Base-by-base conservation (phyloP, 2,329 filamentous ascomycete genomes). In the Cladophialophora carrionii region DNA sequence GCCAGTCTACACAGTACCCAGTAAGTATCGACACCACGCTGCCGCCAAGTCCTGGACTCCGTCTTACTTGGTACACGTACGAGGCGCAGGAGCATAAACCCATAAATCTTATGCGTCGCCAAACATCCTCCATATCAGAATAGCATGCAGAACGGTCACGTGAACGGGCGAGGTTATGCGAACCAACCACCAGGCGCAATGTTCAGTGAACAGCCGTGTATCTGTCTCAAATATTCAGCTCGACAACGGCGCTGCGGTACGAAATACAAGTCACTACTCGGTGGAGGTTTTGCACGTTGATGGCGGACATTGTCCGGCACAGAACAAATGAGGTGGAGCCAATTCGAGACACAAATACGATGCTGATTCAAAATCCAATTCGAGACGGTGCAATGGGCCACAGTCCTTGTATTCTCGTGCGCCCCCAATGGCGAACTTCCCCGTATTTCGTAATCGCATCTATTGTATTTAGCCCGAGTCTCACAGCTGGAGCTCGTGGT, bases 321-420 rank as follows among this genome's bases (percentile, higher is more conserved):
- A 43, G 10, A 29, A 46, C 41, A 20, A 46, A 34, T 26, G 53
- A 56, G 43, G 48, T 43, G 31, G 8, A 37, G 34, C 52, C n/a
- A 34, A 26, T 49, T 34, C 57, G 57, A 51, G 32, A 26, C 57
- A 51, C 31, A 34, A 43, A 55, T 22, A 55, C 37, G 43, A 57
- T 37, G 52, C 53, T 48, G 31, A 55, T 32, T 26, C 29, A 43
- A 43, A 43, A 8, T 17, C 37, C 17, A 20, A 6, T n/a, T 20
- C 17, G n/a, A 43, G 37, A 24, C 43, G n/a, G 5, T 43, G 37
- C 7, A 43, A 43, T 20, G 17, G 17, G 17, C 14, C 6, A n/a
- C 37, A 6, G 37, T 14, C 37, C 17, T 43, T 43, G 37, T 43
- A 17, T 43, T 43, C 37, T 43, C 37, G 14, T n/a, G 17, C 37